These are phyloP conservation scores for Oldenlandia corymbosa DNA, from an alignment of 257 asterid genomes.

Conservation along the genomic window DNA sequence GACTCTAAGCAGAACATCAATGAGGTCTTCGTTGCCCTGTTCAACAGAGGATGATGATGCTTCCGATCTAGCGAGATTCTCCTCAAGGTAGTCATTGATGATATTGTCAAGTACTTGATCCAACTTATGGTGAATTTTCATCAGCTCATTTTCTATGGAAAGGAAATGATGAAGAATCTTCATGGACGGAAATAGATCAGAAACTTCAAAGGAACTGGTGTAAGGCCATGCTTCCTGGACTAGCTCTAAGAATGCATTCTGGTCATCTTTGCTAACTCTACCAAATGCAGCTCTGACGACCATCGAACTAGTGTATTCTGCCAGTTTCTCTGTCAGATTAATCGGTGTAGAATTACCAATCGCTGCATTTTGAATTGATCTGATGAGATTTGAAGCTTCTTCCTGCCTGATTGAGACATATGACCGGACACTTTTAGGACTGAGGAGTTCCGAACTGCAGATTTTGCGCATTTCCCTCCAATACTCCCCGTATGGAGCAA, in stretches of 20 bases:
- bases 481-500: constrained; percentile 18
- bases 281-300: constrained; percentile 21
- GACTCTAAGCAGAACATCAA: constrained; percentile 13
- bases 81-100: constrained; percentile 7
- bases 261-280: neutral
- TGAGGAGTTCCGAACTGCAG: constrained; percentile 17
- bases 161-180: constrained; percentile 4
- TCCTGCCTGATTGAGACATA: constrained; percentile 8
- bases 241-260: neutral
- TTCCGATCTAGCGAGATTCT: no score
- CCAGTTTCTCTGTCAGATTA: constrained; percentile 7
- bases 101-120: constrained; percentile 8
- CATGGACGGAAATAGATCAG: constrained; percentile 24
- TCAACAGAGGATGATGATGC: no score
- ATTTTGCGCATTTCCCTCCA: constrained; percentile 21
- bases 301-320: neutral
- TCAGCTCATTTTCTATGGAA: constrained; percentile 9
- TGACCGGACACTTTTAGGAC: neutral
- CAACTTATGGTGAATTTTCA: neutral
- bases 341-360: neutral
- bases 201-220: constrained; percentile 9
- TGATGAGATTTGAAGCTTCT: constrained; percentile 6
- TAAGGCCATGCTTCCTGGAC: neutral
- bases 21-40: constrained; percentile 6
- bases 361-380: neutral